phyloP scores from a whole-genome alignment of 139 green algal species.

The Coelastrella sp. region DNA sequence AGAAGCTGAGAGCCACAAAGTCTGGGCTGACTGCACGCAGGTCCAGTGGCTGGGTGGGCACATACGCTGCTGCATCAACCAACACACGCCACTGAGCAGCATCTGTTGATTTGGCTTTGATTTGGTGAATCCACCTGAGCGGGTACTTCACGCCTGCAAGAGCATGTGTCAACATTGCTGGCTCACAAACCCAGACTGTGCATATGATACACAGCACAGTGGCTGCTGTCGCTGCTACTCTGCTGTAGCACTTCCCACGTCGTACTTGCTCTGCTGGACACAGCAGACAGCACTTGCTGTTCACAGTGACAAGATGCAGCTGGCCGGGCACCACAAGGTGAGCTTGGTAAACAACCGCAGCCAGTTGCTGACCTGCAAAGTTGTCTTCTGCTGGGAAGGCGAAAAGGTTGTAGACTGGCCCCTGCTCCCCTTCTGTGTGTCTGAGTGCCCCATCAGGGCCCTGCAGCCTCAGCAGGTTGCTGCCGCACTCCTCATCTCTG shows the following conservation, averaged over 20 bases:
- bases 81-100: constrained; percentile 59
- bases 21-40: constrained; percentile 66
- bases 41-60: constrained; percentile 77
- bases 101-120: constrained; percentile 63
- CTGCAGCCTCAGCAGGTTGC: constrained; percentile 27
- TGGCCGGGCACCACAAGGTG: not conserved
- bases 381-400: constrained; percentile 83
- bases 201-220: too few relatives aligned
- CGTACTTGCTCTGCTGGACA: too few relatives aligned
- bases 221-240: too few relatives aligned
- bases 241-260: too few relatives aligned
- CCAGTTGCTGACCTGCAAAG: constrained; percentile 58
- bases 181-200: too few relatives aligned
- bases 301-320: not conserved
- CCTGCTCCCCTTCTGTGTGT: constrained; percentile 19
- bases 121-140: constrained; percentile 65
- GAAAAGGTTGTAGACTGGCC: constrained; percentile 69
- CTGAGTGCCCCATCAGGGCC: constrained; percentile 16
- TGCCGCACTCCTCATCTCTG: constrained; percentile 16
- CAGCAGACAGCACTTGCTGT: too few relatives aligned
- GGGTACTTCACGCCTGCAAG: constrained; percentile 75
- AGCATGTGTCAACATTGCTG: not conserved
- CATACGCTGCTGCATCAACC: constrained; percentile 81
- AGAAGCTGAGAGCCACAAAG: constrained; percentile 82
- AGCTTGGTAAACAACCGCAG: not conserved